Conservation (phyloP, 225 moss, liverwort and hornwort genomes). For the Physcomitrium patens region DNA sequence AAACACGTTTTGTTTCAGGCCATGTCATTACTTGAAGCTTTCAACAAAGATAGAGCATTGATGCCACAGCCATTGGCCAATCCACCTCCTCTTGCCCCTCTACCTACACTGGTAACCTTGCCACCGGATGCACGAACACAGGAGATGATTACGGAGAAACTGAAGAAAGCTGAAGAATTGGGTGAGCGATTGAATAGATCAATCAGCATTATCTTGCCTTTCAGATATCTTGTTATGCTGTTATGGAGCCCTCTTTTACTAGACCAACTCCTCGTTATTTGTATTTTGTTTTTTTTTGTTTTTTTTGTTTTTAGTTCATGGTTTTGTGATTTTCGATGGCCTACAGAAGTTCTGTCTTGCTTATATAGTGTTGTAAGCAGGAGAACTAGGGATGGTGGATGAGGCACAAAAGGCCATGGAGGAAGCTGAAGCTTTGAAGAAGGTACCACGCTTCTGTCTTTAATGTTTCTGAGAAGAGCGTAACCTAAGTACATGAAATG, state of each 20-base stretch:
- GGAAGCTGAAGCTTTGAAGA: constrained; percentile 78
- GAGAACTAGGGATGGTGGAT: constrained; percentile 86
- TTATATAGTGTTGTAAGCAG: constrained; percentile 37
- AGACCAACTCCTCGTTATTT: background rate
- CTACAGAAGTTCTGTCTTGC: background rate
- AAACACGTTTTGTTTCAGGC: constrained; percentile 51
- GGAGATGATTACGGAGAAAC: constrained; percentile 95
- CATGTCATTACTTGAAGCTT: constrained; percentile 88
- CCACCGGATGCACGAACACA: constrained; percentile 94
- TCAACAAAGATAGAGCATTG: constrained; percentile 94
- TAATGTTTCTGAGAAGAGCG: background rate
- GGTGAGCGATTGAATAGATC: constrained; percentile 44
- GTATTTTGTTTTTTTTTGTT: constrained; percentile 6
- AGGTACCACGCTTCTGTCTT: constrained; percentile 34
- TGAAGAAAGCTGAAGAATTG: constrained; percentile 96
- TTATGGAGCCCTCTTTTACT: background rate
- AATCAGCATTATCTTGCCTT: background rate
- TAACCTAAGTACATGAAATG: background rate
- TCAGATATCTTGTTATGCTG: background rate
- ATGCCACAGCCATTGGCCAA: constrained; percentile 90
- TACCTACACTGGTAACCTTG: constrained; percentile 70
- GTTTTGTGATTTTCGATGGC: background rate
- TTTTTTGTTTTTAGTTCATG: background rate
- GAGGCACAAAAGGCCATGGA: constrained; percentile 89
- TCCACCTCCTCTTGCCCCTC: constrained; percentile 89